phyloP scores from a whole-genome alignment of 495 filamentous ascomycete genomes.

The Penicillium lagena region DNA sequence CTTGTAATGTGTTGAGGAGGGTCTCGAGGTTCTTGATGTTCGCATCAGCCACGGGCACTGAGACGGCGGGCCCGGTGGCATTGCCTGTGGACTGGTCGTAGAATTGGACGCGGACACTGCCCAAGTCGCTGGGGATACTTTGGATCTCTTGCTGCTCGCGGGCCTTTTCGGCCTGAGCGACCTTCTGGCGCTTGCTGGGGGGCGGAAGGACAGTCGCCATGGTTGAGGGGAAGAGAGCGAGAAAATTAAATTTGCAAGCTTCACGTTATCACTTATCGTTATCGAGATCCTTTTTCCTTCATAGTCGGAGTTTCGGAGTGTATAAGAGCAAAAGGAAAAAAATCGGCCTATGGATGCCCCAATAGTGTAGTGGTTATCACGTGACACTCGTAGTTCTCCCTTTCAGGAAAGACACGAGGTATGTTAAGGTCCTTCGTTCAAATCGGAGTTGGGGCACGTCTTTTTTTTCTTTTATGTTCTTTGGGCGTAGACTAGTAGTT shows the following conservation, averaged over 20 bases:
- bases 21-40: conserved; percentile 85
- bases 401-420: too few species aligned
- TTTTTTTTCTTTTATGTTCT: too few species aligned
- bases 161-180: conserved; percentile 65
- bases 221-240: conserved; percentile 3
- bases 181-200: conserved; percentile 83
- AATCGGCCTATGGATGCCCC: too few species aligned
- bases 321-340: too few species aligned
- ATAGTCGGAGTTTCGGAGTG: too few species aligned
- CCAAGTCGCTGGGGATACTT: conserved; percentile 62
- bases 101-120: conserved; percentile 80
- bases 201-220: conserved; percentile 92
- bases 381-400: too few species aligned
- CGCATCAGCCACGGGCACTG: conserved; percentile 79
- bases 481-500: too few species aligned
- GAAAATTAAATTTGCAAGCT: conserved; percentile 8
- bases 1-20: conserved; percentile 82
- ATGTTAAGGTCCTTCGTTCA: too few species aligned
- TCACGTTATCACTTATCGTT: conserved; percentile 2
- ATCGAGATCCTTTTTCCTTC: too few species aligned
- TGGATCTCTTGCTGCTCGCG: conserved; percentile 71
- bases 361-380: too few species aligned
- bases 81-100: conserved; percentile 73
- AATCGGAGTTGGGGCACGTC: too few species aligned
- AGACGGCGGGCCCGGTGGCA: conserved; percentile 61